phyloP scores from a whole-genome alignment of 2,329 filamentous ascomycete genomes.

The Nemania sp. region DNA sequence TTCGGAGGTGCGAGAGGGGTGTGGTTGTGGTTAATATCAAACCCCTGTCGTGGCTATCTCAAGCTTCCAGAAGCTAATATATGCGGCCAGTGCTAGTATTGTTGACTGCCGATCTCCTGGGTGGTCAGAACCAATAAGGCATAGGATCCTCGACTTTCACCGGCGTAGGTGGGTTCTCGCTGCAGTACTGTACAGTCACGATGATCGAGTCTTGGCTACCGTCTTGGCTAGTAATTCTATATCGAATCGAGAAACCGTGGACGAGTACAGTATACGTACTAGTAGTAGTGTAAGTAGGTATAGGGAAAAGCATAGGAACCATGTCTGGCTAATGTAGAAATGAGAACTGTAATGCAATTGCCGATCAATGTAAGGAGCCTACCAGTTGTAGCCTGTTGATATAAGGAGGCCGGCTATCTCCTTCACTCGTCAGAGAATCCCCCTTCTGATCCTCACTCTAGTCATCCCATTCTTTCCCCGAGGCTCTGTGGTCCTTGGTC shows the following conservation, averaged over 20 bases:
- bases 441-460: slow-evolving; percentile 20
- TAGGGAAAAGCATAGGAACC: not conserved
- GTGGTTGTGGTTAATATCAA: slow-evolving; percentile 29
- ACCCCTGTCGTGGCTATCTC: slow-evolving; percentile 31
- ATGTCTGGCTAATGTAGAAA: not conserved
- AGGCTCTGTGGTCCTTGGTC: slow-evolving; percentile 30
- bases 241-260: slow-evolving; percentile 16
- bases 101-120: slow-evolving; percentile 35
- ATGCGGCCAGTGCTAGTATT: slow-evolving; percentile 32
- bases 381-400: slow-evolving; percentile 30
- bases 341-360: slow-evolving; percentile 40
- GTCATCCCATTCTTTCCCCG: slow-evolving; percentile 32
- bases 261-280: slow-evolving; percentile 11
- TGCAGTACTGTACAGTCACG: slow-evolving; percentile 10
- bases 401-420: slow-evolving; percentile 42
- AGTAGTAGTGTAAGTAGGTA: slow-evolving; percentile 3
- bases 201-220: slow-evolving; percentile 25
- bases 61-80: slow-evolving; percentile 14
- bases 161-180: slow-evolving; percentile 12
- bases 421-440: slow-evolving; percentile 17
- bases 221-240: slow-evolving; percentile 21
- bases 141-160: slow-evolving; percentile 8
- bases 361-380: slow-evolving; percentile 39
- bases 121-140: slow-evolving; percentile 27
- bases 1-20: slow-evolving; percentile 14